Conservation (phyloP, 2,329 filamentous ascomycete genomes). For the Colletotrichum sp. region DNA sequence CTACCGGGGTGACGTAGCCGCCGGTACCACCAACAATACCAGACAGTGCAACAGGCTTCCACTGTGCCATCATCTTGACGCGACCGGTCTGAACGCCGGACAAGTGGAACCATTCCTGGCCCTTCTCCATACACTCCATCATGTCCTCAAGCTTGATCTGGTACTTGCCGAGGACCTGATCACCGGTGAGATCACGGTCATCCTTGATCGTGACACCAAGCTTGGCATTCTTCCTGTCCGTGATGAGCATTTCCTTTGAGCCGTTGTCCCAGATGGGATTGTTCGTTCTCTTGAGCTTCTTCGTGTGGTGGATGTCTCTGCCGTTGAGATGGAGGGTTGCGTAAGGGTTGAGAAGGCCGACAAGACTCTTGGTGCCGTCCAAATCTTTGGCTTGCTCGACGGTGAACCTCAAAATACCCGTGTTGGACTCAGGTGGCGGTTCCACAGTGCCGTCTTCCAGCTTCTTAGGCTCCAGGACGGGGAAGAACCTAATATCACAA, state of each 20-base stretch:
- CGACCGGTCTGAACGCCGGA: conserved; percentile 81
- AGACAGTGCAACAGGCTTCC: conserved; percentile 91
- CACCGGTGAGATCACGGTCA: conserved; percentile 82
- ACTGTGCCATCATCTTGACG: conserved; percentile 89
- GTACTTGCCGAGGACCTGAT: conserved; percentile 88
- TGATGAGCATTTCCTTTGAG: conserved; percentile 93
- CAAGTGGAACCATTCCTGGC: conserved; percentile 95
- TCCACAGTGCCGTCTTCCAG: conserved; percentile 78
- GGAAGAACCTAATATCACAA: conserved; percentile 92
- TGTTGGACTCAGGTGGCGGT: conserved; percentile 86
- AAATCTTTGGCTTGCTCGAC: conserved; percentile 97
- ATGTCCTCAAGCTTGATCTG: conserved; percentile 96
- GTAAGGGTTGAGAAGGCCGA: conserved; percentile 91
- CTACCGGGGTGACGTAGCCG: conserved; percentile 91
- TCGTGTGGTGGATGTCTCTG: conserved; percentile 86
- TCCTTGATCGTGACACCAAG: conserved; percentile 95
- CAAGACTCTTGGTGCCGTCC: conserved; percentile 88
- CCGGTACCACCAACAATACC: conserved; percentile 79
- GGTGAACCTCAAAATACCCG: conserved; percentile 91
- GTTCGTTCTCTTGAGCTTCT: conserved; percentile 95
- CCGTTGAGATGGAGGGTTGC: conserved; percentile 88
- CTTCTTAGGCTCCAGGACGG: conserved; percentile 77
- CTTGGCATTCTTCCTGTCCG: conserved; percentile 88
- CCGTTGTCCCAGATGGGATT: conserved; percentile 96
- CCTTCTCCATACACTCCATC: conserved; percentile 87